Base-by-base conservation (phyloP, 2,329 filamentous ascomycete species). In the Parascedosporium putredinis region DNA sequence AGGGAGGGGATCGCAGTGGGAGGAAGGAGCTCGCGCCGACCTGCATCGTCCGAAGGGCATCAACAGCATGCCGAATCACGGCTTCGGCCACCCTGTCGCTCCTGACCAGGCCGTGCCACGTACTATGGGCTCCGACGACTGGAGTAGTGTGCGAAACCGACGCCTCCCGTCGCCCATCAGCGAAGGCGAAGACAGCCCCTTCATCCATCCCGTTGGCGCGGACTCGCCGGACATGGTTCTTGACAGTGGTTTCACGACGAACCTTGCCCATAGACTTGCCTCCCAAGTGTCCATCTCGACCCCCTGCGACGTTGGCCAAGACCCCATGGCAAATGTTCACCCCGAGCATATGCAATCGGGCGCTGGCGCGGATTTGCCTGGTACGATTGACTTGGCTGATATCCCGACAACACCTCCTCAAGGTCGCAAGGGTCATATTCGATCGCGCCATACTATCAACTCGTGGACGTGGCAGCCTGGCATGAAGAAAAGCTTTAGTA, bases 401-500 rank as follows among this genome's bases (percentile, higher is more conserved):
- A 12, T 43, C 16, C 56, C 54, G 10, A 50, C 56, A 29, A 50
- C 56, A 49, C 54, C 50, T 49, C 75, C 72, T 6, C 72, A 74
- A 1, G 69, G 70, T 5, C 67, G 74, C 31, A 74, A 72, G 58
- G 76, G 78, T 9, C 78, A 81, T 58, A 73, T 72, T 10, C 72
- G 78, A 48, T 79, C 74, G 55, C 74, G 74, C 49, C 78, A 81
- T 57, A 81, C 78, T 0, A 64, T 81, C 50, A 78, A 79, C 59
- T 72, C 70, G 50, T 81, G 77, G 78, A 81, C 78, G 2, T 69
- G 72, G 58, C 75, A 80, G 53, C 76, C 77, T 0, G 77, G 78
- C 55, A 80, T 79, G 75, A 85, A 84, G 66, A 79, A 78, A 62
- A 80, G 76, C 53, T 84, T 89, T 62, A 86, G 83, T 58, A 88